Evolutionary conservation across 768 basidiomycete species (phyloP), one percentile per base, ranked within the genome.

Genomic region (Russula griseocarnosa): DNA sequence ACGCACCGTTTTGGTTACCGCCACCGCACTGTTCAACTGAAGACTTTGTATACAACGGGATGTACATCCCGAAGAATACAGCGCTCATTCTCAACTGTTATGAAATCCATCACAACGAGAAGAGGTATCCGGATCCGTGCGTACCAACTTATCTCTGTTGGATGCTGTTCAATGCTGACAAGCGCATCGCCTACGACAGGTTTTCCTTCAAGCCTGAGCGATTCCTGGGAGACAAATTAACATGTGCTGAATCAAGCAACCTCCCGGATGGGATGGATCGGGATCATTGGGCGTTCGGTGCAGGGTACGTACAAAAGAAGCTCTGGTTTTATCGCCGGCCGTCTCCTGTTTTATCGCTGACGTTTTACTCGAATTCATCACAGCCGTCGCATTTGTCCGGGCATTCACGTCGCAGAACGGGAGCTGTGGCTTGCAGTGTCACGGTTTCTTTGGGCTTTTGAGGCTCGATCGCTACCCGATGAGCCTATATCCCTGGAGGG

Each of bases 201-300:
- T 71, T 65, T 60, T 49, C 67, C 0, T 74, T 74, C 68, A 73
- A 79, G 73, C 80, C 81, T n/a, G 78, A 82, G 14, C 74, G 81
- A 2, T 82, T 77, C 69, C 64, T 81, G 38, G 70, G 73, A 24
- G 79, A 81, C 62, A 63, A 66, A 0, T 72, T 72, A 9, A 71
- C 73, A 20, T 76, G 75, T 26, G 76, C 77, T 0, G 79, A 81
- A 58, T 81, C 79, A 4, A 78, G 79, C 18, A 78, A 79, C 46
- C 69, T 78, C 32, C 52, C 74, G 2, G 73, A 82, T 63, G 73
- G 78, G 6, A 73, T 73, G 65, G 73, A 82, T 58, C 76, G 81
- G 40, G 81, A 82, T 62, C 79, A 82, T 61, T 82, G 81, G 81
- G 75, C 76, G 71, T 82, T 80, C 59, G 81, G 81, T 20, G 79